Conservation (phyloP, 176 grass and related monocot species). For the Cenchrus fungigraminus region DNA sequence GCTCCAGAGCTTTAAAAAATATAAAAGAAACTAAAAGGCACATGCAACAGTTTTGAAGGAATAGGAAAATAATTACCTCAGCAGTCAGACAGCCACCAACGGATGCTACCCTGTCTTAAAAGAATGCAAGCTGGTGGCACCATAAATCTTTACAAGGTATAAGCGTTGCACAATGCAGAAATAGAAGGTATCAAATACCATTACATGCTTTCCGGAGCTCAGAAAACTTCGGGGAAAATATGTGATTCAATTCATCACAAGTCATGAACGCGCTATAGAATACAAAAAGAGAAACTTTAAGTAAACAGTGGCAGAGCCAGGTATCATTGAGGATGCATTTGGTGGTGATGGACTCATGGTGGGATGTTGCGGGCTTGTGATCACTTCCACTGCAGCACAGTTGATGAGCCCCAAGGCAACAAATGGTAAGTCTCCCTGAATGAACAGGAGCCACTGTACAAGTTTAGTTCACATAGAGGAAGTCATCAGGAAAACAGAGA, state of each 20-base stretch:
- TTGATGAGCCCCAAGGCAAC: background rate
- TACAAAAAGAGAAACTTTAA: background rate
- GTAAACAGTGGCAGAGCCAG: background rate
- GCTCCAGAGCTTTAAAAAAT: background rate
- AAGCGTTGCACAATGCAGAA: background rate
- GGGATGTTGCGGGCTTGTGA: background rate
- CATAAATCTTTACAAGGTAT: background rate
- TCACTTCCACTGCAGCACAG: background rate
- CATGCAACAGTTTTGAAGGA: background rate
- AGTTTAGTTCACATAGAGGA: background rate
- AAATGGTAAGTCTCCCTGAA: background rate
- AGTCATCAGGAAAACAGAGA: background rate
- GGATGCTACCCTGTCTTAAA: background rate
- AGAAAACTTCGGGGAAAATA: background rate
- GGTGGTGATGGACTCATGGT: background rate
- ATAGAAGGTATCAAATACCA: background rate
- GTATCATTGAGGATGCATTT: background rate
- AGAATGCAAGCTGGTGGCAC: background rate
- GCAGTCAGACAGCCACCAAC: background rate
- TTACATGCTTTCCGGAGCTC: background rate
- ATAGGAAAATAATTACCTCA: background rate
- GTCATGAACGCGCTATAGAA: background rate
- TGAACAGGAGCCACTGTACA: background rate
- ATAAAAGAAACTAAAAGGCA: background rate
- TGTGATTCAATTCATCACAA: background rate